Conservation (phyloP, 1,284 basidiomycete species). For the Peniophora sp. region DNA sequence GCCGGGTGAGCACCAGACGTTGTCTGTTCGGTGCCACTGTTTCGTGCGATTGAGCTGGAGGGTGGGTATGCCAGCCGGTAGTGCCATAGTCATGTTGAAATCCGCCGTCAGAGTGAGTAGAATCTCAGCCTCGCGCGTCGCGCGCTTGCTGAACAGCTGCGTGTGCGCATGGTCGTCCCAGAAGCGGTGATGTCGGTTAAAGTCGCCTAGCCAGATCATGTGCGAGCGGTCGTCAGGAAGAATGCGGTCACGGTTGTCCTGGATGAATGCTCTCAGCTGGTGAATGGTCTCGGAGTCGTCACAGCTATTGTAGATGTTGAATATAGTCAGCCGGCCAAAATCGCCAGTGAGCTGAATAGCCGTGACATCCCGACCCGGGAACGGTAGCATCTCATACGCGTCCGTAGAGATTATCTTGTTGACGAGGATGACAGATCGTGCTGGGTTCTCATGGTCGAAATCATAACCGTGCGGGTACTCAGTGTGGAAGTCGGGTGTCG, state of each 20-base stretch:
- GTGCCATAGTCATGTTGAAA: constrained; percentile 17
- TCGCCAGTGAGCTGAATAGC: neutral
- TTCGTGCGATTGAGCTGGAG: constrained; percentile 15
- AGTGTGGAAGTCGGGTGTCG: neutral
- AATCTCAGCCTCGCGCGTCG: constrained; percentile 11
- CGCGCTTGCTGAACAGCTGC: constrained; percentile 24
- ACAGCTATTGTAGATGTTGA: constrained; percentile 5
- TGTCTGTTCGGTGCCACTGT: constrained; percentile 25
- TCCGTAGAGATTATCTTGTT: neutral
- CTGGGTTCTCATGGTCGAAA: neutral
- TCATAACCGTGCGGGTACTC: neutral
- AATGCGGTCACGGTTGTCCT: neutral
- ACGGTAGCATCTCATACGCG: neutral
- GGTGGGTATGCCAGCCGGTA: constrained; percentile 21
- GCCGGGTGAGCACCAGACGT: constrained; percentile 20
- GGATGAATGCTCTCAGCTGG: neutral
- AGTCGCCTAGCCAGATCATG: constrained; percentile 34
- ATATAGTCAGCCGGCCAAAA: neutral
- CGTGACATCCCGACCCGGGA: neutral
- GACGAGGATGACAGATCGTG: neutral
- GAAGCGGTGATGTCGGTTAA: constrained; percentile 40
- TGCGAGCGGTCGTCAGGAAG: constrained; percentile 3
- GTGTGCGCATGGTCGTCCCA: constrained; percentile 34
- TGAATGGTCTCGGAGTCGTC: neutral
- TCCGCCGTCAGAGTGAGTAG: constrained; percentile 15